Conservation (phyloP, 2,329 filamentous ascomycete genomes). For the Alternaria novae-zelandiae region DNA sequence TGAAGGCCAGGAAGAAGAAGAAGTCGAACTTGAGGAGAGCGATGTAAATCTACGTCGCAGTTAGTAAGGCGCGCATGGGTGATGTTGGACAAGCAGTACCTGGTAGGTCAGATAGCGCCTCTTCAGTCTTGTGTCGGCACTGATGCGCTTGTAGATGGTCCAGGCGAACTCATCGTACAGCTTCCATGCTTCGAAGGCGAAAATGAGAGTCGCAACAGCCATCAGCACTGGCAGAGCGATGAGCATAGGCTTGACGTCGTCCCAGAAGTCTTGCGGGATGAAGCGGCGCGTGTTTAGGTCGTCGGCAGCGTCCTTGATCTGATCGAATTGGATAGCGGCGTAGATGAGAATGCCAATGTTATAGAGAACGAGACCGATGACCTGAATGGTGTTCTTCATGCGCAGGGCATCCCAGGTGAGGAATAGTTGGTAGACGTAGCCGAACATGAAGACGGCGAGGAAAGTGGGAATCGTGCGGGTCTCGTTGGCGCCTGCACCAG, state of each 20-base stretch:
- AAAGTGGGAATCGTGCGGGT: constrained; percentile 85
- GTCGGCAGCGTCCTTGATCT: constrained; percentile 77
- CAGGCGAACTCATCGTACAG: constrained; percentile 98
- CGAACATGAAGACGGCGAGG: constrained; percentile 95
- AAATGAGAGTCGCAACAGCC: constrained; percentile 72
- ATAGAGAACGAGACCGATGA: constrained; percentile 92
- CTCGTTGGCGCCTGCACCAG: constrained; percentile 48
- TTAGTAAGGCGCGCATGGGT: constrained; percentile 13
- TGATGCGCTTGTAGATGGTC: constrained; percentile 99
- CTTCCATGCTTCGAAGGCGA: constrained; percentile 87
- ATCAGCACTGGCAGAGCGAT: constrained; percentile 87
- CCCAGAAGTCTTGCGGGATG: constrained; percentile 68
- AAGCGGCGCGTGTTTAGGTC: constrained; percentile 56
- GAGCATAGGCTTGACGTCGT: constrained; percentile 73
- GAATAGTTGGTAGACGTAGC: constrained; percentile 88
- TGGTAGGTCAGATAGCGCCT: constrained; percentile 95
- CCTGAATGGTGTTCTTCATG: constrained; percentile 96
- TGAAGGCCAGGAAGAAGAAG: constrained; percentile 99
- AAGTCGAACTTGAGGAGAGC: constrained; percentile 98
- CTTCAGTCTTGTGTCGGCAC: constrained; percentile 95
- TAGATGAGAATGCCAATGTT: constrained; percentile 93
- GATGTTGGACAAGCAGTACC: constrained; percentile 60
- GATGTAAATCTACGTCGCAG: constrained; percentile 82
- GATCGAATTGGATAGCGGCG: constrained; percentile 88
- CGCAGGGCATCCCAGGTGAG: constrained; percentile 93